phyloP scores from a whole-genome alignment of 805 yeast species.

The Barnettozyma wickerhamii region DNA sequence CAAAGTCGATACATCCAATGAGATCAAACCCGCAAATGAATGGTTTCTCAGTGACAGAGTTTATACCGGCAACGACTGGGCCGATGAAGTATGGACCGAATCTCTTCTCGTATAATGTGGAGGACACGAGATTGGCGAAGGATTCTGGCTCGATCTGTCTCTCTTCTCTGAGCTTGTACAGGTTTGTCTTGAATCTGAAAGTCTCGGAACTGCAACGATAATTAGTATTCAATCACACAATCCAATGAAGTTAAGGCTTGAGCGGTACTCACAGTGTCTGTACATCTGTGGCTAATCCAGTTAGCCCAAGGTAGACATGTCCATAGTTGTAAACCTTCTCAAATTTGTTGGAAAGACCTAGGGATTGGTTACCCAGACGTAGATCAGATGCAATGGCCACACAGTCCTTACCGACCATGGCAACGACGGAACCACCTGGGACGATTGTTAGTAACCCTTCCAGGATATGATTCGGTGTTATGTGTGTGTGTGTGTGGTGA shows the following conservation, averaged over 20 bases:
- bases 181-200: constrained; percentile 79
- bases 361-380: constrained; percentile 88
- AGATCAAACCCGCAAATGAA: constrained; percentile 93
- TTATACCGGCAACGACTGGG: constrained; percentile 93
- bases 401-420: constrained; percentile 98
- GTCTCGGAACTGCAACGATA: constrained; percentile 43
- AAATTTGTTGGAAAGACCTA: constrained; percentile 88
- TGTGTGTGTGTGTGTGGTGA: no score
- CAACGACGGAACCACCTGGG: constrained; percentile 90
- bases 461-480: no score
- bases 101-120: constrained; percentile 85
- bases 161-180: constrained; percentile 89
- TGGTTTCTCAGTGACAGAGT: constrained; percentile 78
- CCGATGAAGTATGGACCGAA: constrained; percentile 97
- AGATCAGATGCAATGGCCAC: constrained; percentile 96
- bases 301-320: constrained; percentile 82
- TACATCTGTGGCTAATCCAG: constrained; percentile 95
- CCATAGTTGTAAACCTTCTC: constrained; percentile 89
- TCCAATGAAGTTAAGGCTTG: no score
- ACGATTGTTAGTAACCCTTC: constrained; percentile 14
- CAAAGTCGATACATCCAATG: constrained; percentile 94
- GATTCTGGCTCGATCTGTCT: constrained; percentile 89
- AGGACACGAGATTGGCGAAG: constrained; percentile 87
- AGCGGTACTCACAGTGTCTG: constrained; percentile 42
- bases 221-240: constrained; percentile 1